Percentiles rank a stretch among this genome's conserved stretches.
Evolutionary conservation across 805 yeast species (phyloP).

Genomic region (Zygotorulaspora sp.): DNA sequence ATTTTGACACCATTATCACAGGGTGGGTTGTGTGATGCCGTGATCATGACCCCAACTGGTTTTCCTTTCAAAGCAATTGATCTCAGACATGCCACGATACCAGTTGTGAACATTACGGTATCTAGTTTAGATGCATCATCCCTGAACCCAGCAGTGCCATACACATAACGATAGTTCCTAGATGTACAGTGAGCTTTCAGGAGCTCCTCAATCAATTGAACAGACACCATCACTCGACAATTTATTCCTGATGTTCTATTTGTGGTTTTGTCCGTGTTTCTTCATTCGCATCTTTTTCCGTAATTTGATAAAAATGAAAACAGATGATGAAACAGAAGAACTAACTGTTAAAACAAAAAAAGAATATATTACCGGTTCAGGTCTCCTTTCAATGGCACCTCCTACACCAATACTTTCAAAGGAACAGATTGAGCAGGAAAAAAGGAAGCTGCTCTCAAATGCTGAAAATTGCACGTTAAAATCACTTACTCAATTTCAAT

Average conservation of each 20-base stretch:
- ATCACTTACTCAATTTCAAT: slow-evolving; percentile 44
- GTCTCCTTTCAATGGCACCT: slow-evolving; percentile 41
- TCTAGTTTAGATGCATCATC: slow-evolving; percentile 65
- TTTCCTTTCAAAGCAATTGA: slow-evolving; percentile 66
- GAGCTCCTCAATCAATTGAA: slow-evolving; percentile 8
- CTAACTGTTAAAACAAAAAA: too few relatives aligned
- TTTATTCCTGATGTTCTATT: neutral
- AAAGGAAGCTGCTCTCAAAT: slow-evolving; percentile 25
- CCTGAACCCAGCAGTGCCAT: slow-evolving; percentile 98
- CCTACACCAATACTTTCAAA: slow-evolving; percentile 43
- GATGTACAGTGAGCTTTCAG: slow-evolving; percentile 39
- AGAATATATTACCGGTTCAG: neutral
- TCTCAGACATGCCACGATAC: slow-evolving; percentile 75
- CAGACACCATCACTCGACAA: neutral
- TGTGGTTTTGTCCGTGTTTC: too few relatives aligned
- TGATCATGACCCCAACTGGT: slow-evolving; percentile 91
- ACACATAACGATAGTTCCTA: slow-evolving; percentile 44
- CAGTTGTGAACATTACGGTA: slow-evolving; percentile 78
- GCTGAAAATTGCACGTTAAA: slow-evolving; percentile 34
- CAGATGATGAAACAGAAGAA: too few relatives aligned
- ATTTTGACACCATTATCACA: slow-evolving; percentile 86
- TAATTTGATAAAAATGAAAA: too few relatives aligned
- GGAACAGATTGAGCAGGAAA: slow-evolving; percentile 19
- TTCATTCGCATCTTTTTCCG: too few relatives aligned
- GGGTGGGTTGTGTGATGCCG: slow-evolving; percentile 94